phyloP scores from a whole-genome alignment of 108 stramenopile species.

The Fragilariopsis cylindrus region DNA sequence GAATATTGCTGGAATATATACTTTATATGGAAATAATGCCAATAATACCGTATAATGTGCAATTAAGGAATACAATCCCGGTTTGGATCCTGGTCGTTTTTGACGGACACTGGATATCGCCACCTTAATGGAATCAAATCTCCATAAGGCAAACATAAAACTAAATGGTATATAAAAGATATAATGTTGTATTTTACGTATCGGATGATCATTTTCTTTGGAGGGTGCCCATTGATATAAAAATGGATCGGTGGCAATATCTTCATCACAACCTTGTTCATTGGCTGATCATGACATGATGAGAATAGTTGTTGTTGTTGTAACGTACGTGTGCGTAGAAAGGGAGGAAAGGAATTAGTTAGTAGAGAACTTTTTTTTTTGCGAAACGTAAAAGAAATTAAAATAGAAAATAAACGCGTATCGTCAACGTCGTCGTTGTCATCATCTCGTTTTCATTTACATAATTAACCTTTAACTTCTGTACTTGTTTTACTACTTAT shows the following conservation, averaged over 20 bases:
- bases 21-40: constrained; percentile 67
- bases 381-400: no score
- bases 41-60: constrained; percentile 78
- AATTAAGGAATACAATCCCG: constrained; percentile 67
- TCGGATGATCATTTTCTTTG: constrained; percentile 78
- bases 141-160: constrained; percentile 86
- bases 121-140: constrained; percentile 81
- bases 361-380: neutral
- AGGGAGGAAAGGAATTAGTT: neutral
- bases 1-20: constrained; percentile 86
- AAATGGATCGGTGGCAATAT: constrained; percentile 91
- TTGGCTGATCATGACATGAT: constrained; percentile 51
- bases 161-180: constrained; percentile 87
- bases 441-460: no score
- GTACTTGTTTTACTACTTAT: neutral
- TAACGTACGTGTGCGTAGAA: neutral
- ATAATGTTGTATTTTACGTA: constrained; percentile 89
- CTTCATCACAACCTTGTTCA: constrained; percentile 92
- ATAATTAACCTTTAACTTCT: neutral
- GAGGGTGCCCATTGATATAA: constrained; percentile 87
- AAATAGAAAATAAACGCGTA: no score
- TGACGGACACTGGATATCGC: constrained; percentile 69
- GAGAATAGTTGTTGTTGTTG: no score
- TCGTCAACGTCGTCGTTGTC: no score
- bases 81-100: constrained; percentile 73